phyloP scores from a whole-genome alignment of 352 stramenopile genomes.

The Phytophthora multivora region DNA sequence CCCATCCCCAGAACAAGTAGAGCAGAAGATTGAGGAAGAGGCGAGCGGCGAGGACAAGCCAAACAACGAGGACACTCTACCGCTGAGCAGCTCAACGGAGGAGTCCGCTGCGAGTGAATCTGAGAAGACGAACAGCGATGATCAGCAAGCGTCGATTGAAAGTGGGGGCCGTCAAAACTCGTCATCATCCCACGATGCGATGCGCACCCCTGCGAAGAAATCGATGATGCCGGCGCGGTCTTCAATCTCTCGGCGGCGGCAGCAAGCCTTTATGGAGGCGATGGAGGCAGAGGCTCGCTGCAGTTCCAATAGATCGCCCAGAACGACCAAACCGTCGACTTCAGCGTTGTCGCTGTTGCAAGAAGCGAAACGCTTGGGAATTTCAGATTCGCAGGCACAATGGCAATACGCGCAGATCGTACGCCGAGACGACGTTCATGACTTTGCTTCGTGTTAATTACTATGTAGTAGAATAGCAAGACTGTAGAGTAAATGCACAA shows the following conservation, averaged over 20 bases:
- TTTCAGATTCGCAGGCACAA: slow-evolving; percentile 40
- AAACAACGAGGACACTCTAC: slow-evolving; percentile 19
- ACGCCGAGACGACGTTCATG: slow-evolving; percentile 6
- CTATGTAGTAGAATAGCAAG: slow-evolving; percentile 23
- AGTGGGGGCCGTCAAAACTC: slow-evolving; percentile 3
- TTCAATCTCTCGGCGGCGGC: slow-evolving; percentile 38
- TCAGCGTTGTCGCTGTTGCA: slow-evolving; percentile 39
- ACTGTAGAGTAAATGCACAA: slow-evolving; percentile 36
- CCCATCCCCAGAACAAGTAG: slow-evolving; percentile 14
- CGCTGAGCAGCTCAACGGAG: slow-evolving; percentile 12
- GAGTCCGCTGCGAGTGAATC: slow-evolving; percentile 6
- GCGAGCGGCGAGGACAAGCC: background rate
- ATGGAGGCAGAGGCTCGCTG: slow-evolving; percentile 51
- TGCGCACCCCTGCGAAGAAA: slow-evolving; percentile 6
- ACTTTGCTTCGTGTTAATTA: slow-evolving; percentile 19
- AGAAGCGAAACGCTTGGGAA: slow-evolving; percentile 39
- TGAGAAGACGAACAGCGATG: slow-evolving; percentile 27
- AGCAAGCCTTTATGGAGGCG: slow-evolving; percentile 57
- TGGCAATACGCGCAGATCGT: slow-evolving; percentile 48
- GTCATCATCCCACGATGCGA: slow-evolving; percentile 22
- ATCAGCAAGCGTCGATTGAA: slow-evolving; percentile 14
- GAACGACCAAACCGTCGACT: background rate
- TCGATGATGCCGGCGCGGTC: background rate
- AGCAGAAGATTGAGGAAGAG: slow-evolving; percentile 22
- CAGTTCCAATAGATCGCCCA: background rate